Evolutionary conservation across 1,284 basidiomycete genomes (phyloP), one percentile per base, ranked within the genome.

Genomic region (Cryptococcus hybrid): DNA sequence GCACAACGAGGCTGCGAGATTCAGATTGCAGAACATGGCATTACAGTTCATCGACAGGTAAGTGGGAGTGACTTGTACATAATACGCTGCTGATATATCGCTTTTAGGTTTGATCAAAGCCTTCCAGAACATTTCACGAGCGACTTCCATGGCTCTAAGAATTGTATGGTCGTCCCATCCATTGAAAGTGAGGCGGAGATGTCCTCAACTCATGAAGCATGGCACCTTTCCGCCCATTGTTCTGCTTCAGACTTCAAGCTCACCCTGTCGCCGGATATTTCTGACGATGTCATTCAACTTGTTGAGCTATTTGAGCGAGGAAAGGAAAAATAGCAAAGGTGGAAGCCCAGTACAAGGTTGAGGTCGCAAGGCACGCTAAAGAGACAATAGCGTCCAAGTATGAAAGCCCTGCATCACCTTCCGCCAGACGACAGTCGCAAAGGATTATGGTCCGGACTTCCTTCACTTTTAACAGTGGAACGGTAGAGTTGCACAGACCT

Each of bases 241-340:
- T 84, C 84, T 50, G 89, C 95, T 58, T 90, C 86, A 62, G 92
- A 92, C 34, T 94, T 95, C 74, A 83, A 90, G 54, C 80, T 95
- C 39, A 87, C 92, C 61, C 80, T 96, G 13, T 90, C 93, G 66
- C 88, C 92, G 0, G 84, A 84, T 34, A 87, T 95, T 53, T 85
- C 89, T 2, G 85, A 87, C 61, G 88, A 86, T 64, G 79, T 92
- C 5, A 90, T 88, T 72, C 86, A 88, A 34, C 78, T 95, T 12
- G 82, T 91, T 42, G 89, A 92, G 62, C 89, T 95, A 35, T 95
- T 93, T 76, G 84, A 84, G 50, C 84, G 85, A 69, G 92, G 92
- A 15, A 88, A 87, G 75, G 86, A 87, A 57, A 89, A 3, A 83
- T 95, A 49, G 84, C 85, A 39, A 83, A 83, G 30, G 78, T 93